phyloP scores from a whole-genome alignment of 768 basidiomycete genomes.

The Calvatia gigantea region DNA sequence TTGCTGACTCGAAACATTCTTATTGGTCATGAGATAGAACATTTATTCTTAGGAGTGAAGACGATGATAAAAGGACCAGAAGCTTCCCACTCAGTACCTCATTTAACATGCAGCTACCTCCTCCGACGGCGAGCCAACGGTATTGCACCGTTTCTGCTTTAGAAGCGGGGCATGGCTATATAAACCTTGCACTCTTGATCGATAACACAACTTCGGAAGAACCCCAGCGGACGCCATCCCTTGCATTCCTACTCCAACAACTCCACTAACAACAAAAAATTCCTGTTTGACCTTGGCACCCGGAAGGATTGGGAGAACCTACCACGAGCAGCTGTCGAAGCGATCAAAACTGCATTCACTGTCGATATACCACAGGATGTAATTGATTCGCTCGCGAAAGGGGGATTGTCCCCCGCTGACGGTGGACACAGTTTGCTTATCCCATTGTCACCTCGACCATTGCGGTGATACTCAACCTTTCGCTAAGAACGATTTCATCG shows the following conservation, averaged over 20 bases:
- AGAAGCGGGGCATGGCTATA: slow-evolving; percentile 42
- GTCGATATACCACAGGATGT: slow-evolving; percentile 35
- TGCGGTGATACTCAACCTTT: slow-evolving; percentile 46
- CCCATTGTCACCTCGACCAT: slow-evolving; percentile 56
- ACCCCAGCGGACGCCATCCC: slow-evolving; percentile 34
- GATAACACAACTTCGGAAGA: slow-evolving; percentile 28
- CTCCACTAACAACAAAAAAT: slow-evolving; percentile 31
- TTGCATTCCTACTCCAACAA: slow-evolving; percentile 54
- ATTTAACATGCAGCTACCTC: slow-evolving; percentile 33
- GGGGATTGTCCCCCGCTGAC: slow-evolving; percentile 39
- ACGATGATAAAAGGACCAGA: no score
- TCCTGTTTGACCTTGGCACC: slow-evolving; percentile 57
- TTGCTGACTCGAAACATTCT: no score
- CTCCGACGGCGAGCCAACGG: slow-evolving; percentile 38
- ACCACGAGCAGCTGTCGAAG: slow-evolving; percentile 29
- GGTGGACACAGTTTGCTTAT: slow-evolving; percentile 44
- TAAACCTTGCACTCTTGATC: slow-evolving; percentile 36
- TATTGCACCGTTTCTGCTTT: slow-evolving; percentile 55
- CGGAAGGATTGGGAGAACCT: slow-evolving; percentile 43
- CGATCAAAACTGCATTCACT: slow-evolving; percentile 22
- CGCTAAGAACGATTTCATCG: slow-evolving; percentile 41
- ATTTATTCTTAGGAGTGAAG: no score
- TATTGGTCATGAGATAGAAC: no score
- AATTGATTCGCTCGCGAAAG: slow-evolving; percentile 44
- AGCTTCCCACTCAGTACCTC: no score